Conservation (phyloP, 2,329 filamentous ascomycete species). For the Cryphonectria carpinicola region DNA sequence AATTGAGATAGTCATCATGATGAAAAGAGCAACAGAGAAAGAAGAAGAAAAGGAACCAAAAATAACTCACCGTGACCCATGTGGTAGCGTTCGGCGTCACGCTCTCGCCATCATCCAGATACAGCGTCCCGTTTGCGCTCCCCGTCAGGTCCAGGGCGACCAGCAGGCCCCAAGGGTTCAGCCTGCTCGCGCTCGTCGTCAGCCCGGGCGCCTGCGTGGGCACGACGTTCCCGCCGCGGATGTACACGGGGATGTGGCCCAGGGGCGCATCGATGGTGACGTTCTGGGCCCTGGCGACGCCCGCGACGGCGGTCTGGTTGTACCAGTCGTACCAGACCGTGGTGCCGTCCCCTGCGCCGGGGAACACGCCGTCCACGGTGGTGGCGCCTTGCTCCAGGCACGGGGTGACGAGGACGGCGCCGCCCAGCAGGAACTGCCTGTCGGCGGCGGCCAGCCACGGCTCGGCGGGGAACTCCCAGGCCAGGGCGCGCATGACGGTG, state of each 20-base stretch:
- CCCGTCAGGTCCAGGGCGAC: conserved; percentile 61
- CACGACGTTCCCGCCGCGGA: conserved; percentile 70
- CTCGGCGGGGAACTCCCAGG: conserved; percentile 76
- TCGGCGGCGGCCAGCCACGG: conserved; percentile 68
- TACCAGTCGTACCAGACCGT: conserved; percentile 82
- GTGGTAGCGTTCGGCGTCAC: conserved; percentile 59
- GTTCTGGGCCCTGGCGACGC: conserved; percentile 41
- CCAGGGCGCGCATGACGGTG: conserved; percentile 73
- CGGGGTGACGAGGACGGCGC: conserved; percentile 67
- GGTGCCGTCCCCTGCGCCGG: conserved; percentile 58
- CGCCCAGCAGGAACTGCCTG: conserved; percentile 73
- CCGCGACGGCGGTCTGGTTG: conserved; percentile 58
- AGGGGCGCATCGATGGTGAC: conserved; percentile 51
- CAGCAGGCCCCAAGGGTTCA: conserved; percentile 69
- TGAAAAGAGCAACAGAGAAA: background rate
- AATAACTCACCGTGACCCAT: conserved; percentile 50
- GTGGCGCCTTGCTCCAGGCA: conserved; percentile 66
- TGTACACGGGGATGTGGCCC: conserved; percentile 72
- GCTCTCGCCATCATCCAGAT: conserved; percentile 77
- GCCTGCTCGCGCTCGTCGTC: conserved; percentile 66
- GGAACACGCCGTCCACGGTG: conserved; percentile 70
- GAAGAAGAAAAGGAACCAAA: background rate
- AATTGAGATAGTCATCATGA: too few relatives aligned
- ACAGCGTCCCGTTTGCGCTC: conserved; percentile 63
- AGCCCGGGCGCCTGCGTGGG: conserved; percentile 70